Base-by-base conservation (phyloP, 345 rosid genomes). In the Brassica juncea region DNA sequence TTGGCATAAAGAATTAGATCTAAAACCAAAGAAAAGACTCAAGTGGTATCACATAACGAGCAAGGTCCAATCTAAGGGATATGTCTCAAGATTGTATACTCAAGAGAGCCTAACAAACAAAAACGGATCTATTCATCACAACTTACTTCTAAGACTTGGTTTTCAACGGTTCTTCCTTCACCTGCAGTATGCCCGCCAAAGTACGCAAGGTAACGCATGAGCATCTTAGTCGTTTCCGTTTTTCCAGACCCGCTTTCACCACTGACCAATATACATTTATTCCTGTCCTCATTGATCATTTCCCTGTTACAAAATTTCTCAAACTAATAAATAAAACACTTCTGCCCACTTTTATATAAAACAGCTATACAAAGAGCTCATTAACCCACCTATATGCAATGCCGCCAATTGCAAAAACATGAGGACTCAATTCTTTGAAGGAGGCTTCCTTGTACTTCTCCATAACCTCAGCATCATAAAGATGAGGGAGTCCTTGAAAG, bases 231-330 rank as follows among this genome's bases (percentile, higher is more conserved):
- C 3, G 97, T 92, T 80, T 94, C 98, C 5, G 98, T 94, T 82
- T 94, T 94, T 69, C 98, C 98, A 21, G 98, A 93, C 57, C 97
- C 97, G 81, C 98, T 94, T 82, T 94, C 98, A 42, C 98, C 98
- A 62, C 98, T 94, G 64, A 94, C 97, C 70, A 94, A 83, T 69
- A 92, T 94, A 10, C 91, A 92, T 79, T 90, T 92, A 84, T 87
- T 92, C 82, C 86, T 85, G 70, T 89, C 85, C 73, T 92, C 97
- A 37, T 88, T 88, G 15, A 91, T 83, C 97, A 94, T 92, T 73
- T 81, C 88, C 92, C 95, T 94, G 86, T 61, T 66, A 49, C 60
- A 83, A 58, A 71, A 10, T 70, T 54, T 72, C 66, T 65, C 47
- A 81, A 68, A 30, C 81, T 37, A 63, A 71, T 58, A 68, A 27